Evolutionary conservation across 352 stramenopile genomes (phyloP), one percentile per base, ranked within the genome.

Genomic region (Achlya hypogyna): DNA sequence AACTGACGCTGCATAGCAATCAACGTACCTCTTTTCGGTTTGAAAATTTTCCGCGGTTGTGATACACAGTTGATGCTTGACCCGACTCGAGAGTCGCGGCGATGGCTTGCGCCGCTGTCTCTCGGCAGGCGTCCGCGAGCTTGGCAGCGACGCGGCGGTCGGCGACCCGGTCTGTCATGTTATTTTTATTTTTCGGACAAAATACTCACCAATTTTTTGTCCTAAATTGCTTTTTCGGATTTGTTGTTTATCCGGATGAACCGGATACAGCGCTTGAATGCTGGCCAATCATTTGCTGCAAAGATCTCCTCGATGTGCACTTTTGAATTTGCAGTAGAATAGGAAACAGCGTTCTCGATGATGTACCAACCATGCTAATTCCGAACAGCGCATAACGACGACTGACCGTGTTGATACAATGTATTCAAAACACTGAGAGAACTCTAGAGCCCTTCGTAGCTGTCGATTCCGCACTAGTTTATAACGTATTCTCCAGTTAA

Each of bases 41-140:
- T 34, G 74, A 75, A 63, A 91, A 93, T 64, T 93, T 91, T 73
- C 78, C 76, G 64, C 91, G 91, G 63, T 91, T 93, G 78, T 89
- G 82, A 69, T 93, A 84, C 60, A 93, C 78, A 38, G 75, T 80
- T 53, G 75, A 78, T 0, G 85, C 85, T 64, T 93, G 82, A 3
- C 85, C 85, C 5, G 77, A 87, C 27, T 72, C 77, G 0, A 71
- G 87, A 16, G 85, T 91, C 12, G 85, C 85, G 9, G 75, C 79
- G 53, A 93, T 87, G 40, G 85, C 85, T 70, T 93, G 82, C n/a
- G 65, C 72, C 31, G 85, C 85, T 2, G 85, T 90, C 73, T 93
- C 85, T 73, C 90, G 82, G 58, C 85, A 93, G 38, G 85, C 85
- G 66, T 84, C 71, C 72, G 91, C 90, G 22, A 93, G 81, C 54